A percentile compares a stretch with the other conserved stretches of the same genome.
phyloP scores from a whole-genome alignment of 2,329 filamentous ascomycete species.

The Dendrostoma leiphaemia region DNA sequence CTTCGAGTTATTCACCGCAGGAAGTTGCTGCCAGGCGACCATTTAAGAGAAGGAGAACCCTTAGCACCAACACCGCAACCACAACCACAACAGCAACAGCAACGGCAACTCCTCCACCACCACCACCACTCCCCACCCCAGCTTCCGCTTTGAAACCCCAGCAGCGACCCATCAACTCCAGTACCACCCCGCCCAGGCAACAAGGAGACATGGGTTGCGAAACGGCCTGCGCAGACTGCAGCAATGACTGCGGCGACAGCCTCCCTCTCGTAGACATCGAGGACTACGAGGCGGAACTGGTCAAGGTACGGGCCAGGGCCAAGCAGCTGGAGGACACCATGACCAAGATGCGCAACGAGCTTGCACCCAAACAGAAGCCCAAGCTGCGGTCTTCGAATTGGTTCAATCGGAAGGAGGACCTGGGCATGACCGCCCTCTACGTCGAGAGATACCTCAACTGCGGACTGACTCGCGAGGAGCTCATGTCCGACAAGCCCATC shows the following conservation, averaged over 20 bases:
- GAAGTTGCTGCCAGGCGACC: too few species aligned
- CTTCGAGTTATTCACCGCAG: too few species aligned
- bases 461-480: conserved; percentile 46
- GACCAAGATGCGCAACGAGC: conserved; percentile 4
- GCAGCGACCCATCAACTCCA: neutral
- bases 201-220: conserved; percentile 12
- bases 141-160: too few species aligned
- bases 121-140: neutral
- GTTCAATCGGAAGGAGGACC: conserved; percentile 40
- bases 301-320: conserved; percentile 21
- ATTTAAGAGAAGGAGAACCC: too few species aligned
- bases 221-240: conserved; percentile 11
- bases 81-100: too few species aligned
- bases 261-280: conserved; percentile 22
- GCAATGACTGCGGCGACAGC: conserved; percentile 8
- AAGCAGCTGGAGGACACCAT: conserved; percentile 24
- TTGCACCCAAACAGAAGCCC: neutral
- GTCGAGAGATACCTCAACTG: conserved; percentile 50
- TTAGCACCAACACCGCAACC: neutral
- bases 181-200: neutral
- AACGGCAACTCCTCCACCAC: too few species aligned
- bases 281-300: conserved; percentile 25
- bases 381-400: conserved; percentile 39
- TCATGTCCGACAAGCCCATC: conserved; percentile 47
- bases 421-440: conserved; percentile 35